Conservation (phyloP, 768 basidiomycete species). For the Mycena indigotica region DNA sequence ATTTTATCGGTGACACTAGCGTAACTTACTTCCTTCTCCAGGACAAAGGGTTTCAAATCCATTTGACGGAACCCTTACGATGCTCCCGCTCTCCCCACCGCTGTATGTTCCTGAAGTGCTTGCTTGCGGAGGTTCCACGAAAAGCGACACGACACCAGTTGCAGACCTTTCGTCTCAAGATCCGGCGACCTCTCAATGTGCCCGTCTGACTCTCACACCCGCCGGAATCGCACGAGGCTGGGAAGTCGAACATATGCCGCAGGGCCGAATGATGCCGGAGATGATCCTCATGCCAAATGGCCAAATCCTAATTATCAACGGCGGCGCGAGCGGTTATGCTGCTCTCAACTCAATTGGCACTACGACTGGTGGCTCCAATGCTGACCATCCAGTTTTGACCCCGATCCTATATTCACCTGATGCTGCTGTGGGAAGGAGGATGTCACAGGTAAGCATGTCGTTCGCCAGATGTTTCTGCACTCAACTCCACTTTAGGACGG, state of each 20-base stretch:
- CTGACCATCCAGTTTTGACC: slow-evolving; percentile 44
- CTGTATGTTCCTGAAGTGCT: slow-evolving; percentile 39
- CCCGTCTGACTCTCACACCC: slow-evolving; percentile 53
- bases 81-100: slow-evolving; percentile 29
- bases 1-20: too few relatives aligned
- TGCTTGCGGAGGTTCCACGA: slow-evolving; percentile 33
- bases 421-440: slow-evolving; percentile 36
- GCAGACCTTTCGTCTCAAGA: slow-evolving; percentile 58
- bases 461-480: too few relatives aligned
- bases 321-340: slow-evolving; percentile 40
- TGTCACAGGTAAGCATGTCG: too few relatives aligned
- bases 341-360: slow-evolving; percentile 28
- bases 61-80: slow-evolving; percentile 56
- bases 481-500: too few relatives aligned
- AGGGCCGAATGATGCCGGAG: slow-evolving; percentile 60
- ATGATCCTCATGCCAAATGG: slow-evolving; percentile 58
- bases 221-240: slow-evolving; percentile 47
- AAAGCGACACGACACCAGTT: slow-evolving; percentile 34
- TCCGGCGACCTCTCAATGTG: slow-evolving; percentile 39
- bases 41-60: slow-evolving; percentile 37
- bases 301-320: slow-evolving; percentile 52
- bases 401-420: slow-evolving; percentile 45
- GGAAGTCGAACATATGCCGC: slow-evolving; percentile 50
- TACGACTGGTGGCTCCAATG: slow-evolving; percentile 45
- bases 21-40: too few relatives aligned